phyloP scores from a whole-genome alignment of 83 land plant species.

The Larix sibirica region DNA sequence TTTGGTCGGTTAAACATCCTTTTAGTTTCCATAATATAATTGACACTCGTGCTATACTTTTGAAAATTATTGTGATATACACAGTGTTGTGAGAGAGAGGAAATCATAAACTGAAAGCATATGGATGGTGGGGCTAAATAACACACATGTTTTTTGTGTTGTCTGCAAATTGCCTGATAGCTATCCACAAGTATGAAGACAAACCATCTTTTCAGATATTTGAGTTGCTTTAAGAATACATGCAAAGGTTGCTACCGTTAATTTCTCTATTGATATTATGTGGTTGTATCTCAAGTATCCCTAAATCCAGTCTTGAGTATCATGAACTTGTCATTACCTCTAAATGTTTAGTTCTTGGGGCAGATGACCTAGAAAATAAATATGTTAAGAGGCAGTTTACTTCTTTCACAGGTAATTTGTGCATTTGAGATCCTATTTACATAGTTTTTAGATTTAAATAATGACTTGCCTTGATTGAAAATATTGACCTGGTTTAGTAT shows the following conservation, averaged over 20 bases:
- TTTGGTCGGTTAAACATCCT: not conserved
- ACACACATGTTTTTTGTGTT: slow-evolving; percentile 74
- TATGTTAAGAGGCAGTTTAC: slow-evolving; percentile 55
- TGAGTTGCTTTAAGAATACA: not conserved
- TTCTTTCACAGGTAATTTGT: slow-evolving; percentile 59
- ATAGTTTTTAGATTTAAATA: not conserved
- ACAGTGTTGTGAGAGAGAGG: slow-evolving; percentile 62
- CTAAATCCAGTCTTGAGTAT: slow-evolving; percentile 89
- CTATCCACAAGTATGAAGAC: slow-evolving; percentile 64
- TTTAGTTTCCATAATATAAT: not conserved
- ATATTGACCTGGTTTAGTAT: not conserved
- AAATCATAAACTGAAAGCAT: slow-evolving; percentile 66
- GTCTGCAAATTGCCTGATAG: slow-evolving; percentile 80
- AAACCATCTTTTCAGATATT: not conserved
- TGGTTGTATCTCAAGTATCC: slow-evolving; percentile 45
- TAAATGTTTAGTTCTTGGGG: slow-evolving; percentile 90
- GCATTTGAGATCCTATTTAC: not conserved
- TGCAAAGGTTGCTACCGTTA: not conserved
- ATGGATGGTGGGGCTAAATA: slow-evolving; percentile 91
- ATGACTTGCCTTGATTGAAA: not conserved
- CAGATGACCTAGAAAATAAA: slow-evolving; percentile 84
- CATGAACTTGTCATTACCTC: slow-evolving; percentile 66
- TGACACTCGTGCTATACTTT: too few relatives aligned
- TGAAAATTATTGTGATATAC: too few relatives aligned
- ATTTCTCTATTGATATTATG: not conserved